These are phyloP conservation scores for Lipomyces sp. DNA, from an alignment of 805 yeast species.

Conservation along the genomic window DNA sequence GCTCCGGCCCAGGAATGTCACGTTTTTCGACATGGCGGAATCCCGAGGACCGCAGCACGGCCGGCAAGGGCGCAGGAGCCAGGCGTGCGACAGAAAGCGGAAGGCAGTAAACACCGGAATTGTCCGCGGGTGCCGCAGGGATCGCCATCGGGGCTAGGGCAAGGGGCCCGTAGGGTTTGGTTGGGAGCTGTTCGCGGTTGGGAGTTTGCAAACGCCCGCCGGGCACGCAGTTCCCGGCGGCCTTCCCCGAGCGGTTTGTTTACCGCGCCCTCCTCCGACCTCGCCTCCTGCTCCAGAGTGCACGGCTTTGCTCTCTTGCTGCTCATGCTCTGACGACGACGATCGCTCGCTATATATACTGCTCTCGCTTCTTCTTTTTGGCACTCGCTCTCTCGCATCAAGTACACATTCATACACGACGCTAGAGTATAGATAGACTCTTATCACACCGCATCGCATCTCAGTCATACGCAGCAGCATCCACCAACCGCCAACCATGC, in stretches of 20 bases:
- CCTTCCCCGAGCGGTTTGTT: constrained; percentile 8
- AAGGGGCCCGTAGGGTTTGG: no score
- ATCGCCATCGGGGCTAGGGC: no score
- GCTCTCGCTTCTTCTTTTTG: no score
- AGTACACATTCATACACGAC: neutral
- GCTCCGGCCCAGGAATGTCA: neutral
- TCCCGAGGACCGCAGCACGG: neutral
- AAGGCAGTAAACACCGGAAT: constrained; percentile 4
- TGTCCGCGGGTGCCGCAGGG: no score
- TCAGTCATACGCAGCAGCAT: neutral
- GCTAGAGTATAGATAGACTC: neutral
- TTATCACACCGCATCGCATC: neutral
- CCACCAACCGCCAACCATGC: no score
- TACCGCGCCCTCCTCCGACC: constrained; percentile 9
- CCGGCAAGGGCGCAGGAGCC: neutral
- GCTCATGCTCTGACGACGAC: neutral
- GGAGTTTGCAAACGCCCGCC: neutral
- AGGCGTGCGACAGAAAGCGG: neutral
- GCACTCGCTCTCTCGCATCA: no score
- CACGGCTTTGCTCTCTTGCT: no score
- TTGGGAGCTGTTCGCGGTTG: neutral
- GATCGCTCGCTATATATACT: no score
- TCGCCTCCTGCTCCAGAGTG: neutral
- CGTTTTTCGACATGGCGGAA: neutral
- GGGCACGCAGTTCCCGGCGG: no score